Base-by-base conservation (phyloP, 2,329 filamentous ascomycete genomes). In the Fusarium oxysporum region DNA sequence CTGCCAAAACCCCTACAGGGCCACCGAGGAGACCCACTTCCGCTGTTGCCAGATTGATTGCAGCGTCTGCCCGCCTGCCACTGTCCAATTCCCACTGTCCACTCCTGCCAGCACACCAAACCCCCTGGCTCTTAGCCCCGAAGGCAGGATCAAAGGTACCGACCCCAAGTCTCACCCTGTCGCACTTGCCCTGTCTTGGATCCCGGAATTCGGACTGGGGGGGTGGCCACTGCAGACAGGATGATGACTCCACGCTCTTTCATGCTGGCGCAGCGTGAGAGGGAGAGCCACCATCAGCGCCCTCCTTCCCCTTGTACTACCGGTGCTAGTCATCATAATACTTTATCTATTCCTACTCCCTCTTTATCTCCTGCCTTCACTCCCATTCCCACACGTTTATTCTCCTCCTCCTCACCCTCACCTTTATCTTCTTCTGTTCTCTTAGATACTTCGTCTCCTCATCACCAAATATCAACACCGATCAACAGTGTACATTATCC, bases 211-310 rank as follows among this genome's bases (percentile, higher is more conserved):
- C 56, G 70, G 66, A 67, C 68, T 64, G 64, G 50, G 72, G 28
- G 68, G 71, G 62, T 73, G 68, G 68, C 71, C 76, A 74, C 64
- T 33, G 3, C 28, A 56, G 25, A 4, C 37, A 56, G 37, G 38
- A 78, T 78, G 76, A 71, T 78, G 75, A 77, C 76, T 68, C 76
- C 76, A 77, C 76, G 76, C 67, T 78, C 76, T 64, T 75, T 77
- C 71, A 65, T 76, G 60, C 76, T 78, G 54, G 73, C 73, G 68
- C 71, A 77, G 61, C 76, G 74, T 55, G 69, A 76, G 67, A 55
- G 56, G 54, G 65, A 74, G 51, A 54, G 62, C 53, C 70, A 73
- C 57, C 64, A 61, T 50, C 72, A 65, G 70, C 68, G 60, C 66
- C 69, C 72, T 63, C 37, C 57, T 50, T 67, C 73, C 61, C 62